These are phyloP conservation scores for Botryobasidium botryosum DNA, from an alignment of 768 basidiomycete genomes.

Conservation along the genomic window DNA sequence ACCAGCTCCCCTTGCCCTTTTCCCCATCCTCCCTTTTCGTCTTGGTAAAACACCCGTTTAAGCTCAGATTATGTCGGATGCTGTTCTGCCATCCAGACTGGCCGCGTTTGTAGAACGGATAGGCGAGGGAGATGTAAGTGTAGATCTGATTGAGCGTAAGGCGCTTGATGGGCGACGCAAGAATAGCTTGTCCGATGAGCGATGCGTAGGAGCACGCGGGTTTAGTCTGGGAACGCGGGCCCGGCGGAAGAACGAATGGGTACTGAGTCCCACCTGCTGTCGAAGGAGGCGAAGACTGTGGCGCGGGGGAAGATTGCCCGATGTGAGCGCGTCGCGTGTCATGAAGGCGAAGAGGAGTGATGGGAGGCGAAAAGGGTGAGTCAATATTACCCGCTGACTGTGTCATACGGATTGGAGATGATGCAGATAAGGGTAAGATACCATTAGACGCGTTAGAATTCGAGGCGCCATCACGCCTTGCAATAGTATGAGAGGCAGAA, in stretches of 20 bases:
- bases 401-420: too few relatives aligned
- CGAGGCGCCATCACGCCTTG: too few relatives aligned
- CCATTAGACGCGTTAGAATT: too few relatives aligned
- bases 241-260: constrained; percentile 65
- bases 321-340: too few relatives aligned
- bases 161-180: constrained; percentile 66
- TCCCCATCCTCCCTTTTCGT: constrained; percentile 48
- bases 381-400: too few relatives aligned
- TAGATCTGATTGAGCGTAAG: constrained; percentile 93
- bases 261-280: too few relatives aligned
- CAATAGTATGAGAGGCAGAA: too few relatives aligned
- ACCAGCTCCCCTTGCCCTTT: constrained; percentile 58
- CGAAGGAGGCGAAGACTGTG: too few relatives aligned
- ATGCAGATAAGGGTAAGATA: too few relatives aligned
- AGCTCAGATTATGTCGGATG: constrained; percentile 89
- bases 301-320: too few relatives aligned
- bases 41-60: constrained; percentile 82
- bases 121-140: constrained; percentile 85
- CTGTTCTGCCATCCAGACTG: constrained; percentile 98
- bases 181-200: constrained; percentile 85
- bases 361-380: too few relatives aligned
- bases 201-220: constrained; percentile 89
- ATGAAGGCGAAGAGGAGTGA: too few relatives aligned
- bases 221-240: constrained; percentile 63
- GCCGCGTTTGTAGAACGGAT: constrained; percentile 82